Conservation (phyloP, 208 protist species). For the Trichomonas gallinae region DNA sequence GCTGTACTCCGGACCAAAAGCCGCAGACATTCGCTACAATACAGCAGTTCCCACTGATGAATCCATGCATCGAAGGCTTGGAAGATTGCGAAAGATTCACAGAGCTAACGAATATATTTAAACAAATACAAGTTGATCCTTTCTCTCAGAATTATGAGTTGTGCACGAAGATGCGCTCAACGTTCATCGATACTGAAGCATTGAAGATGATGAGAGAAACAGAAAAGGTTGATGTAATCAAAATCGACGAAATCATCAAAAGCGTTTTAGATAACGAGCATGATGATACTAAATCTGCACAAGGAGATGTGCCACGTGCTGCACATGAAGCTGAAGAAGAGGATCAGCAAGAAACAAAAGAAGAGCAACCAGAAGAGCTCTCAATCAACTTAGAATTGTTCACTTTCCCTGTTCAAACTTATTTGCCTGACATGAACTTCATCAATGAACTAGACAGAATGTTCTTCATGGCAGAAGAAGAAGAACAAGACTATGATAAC, state of each 20-base stretch:
- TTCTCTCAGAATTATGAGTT: not conserved
- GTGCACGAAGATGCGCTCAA: not conserved
- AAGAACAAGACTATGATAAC: not conserved
- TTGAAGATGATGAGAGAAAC: not conserved
- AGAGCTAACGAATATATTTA: not conserved
- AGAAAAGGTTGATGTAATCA: not conserved
- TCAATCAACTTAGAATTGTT: not conserved
- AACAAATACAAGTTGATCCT: not conserved
- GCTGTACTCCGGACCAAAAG: not conserved
- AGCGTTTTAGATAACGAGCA: not conserved
- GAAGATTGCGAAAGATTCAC: not conserved
- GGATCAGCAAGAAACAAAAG: not conserved
- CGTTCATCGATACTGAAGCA: not conserved
- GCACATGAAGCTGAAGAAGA: not conserved
- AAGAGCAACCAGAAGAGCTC: not conserved
- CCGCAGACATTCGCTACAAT: not conserved
- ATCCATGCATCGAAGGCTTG: not conserved
- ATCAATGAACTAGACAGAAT: not conserved
- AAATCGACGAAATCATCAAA: not conserved
- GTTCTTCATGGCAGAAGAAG: not conserved
- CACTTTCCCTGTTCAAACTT: not conserved
- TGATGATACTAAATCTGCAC: not conserved
- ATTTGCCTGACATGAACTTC: not conserved
- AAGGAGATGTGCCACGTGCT: not conserved
- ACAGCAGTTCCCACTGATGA: not conserved